Evolutionary conservation across 2,329 filamentous ascomycete genomes (phyloP).

Genomic region (Fusarium sp.): DNA sequence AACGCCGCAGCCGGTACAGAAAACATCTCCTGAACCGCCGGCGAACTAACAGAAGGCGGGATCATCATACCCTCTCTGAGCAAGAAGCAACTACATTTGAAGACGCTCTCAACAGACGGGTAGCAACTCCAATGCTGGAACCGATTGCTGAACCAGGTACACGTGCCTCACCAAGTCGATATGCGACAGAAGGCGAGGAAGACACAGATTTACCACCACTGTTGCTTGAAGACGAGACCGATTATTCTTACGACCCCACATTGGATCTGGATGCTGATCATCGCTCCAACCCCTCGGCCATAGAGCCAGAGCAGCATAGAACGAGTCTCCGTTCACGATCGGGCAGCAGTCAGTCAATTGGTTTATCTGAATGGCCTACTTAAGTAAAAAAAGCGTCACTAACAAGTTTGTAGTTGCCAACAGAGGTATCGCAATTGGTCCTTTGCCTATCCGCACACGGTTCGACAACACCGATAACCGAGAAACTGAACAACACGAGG

Average conservation of each 20-base stretch:
- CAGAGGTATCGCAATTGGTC: not conserved
- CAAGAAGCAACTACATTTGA: not conserved
- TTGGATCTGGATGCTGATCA: not conserved
- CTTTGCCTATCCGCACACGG: constrained; percentile 9
- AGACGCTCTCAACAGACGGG: constrained; percentile 1
- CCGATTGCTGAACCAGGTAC: not conserved
- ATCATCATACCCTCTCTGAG: not conserved
- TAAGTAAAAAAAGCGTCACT: not conserved
- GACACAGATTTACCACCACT: not conserved
- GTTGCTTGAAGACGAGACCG: not conserved
- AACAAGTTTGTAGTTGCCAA: constrained; percentile 7
- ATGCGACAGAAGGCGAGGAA: not conserved
- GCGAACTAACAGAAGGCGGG: not conserved
- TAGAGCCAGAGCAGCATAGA: not conserved
- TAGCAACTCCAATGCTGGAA: constrained; percentile 3
- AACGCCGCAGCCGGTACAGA: constrained; percentile 42
- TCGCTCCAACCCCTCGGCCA: not conserved
- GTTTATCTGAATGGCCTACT: no score
- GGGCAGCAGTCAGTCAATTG: constrained; percentile 6
- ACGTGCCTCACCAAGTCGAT: not conserved
- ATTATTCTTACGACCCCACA: not conserved
- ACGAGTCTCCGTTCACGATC: not conserved
- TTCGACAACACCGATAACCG: not conserved
- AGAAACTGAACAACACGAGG: constrained; percentile 3
- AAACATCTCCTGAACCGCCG: constrained; percentile 23